phyloP scores from a whole-genome alignment of 805 yeast genomes.

The Yarrowia sp. region DNA sequence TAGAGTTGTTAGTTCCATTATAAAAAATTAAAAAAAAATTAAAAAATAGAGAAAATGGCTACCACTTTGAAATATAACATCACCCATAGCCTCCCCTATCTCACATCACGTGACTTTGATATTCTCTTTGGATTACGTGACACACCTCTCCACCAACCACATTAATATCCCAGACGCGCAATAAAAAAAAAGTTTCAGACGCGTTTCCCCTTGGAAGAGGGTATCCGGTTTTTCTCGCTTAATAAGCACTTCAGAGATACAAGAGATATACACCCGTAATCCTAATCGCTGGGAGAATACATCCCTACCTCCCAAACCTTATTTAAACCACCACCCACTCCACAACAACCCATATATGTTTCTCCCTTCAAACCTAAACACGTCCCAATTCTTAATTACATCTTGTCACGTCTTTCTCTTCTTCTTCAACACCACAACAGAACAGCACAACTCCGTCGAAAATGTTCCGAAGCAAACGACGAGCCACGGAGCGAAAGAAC shows the following conservation, averaged over 20 bases:
- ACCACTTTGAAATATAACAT: too few species aligned
- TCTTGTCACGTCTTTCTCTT: constrained; percentile 2
- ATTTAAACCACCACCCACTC: background rate
- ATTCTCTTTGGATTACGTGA: too few species aligned
- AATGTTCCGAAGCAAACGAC: constrained; percentile 48
- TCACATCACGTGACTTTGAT: too few species aligned
- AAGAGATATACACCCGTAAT: background rate
- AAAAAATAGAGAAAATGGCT: too few species aligned
- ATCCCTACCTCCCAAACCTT: background rate
- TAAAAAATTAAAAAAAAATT: too few species aligned
- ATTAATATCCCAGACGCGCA: background rate
- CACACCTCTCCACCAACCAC: too few species aligned
- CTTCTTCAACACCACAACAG: background rate
- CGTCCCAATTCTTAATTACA: background rate
- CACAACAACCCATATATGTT: background rate
- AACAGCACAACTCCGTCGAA: background rate
- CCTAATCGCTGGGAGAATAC: background rate
- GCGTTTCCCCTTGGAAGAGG: background rate
- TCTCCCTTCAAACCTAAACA: background rate
- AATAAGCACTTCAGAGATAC: background rate
- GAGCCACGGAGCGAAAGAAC: constrained; percentile 49
- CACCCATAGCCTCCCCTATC: too few species aligned
- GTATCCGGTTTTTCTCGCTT: background rate
- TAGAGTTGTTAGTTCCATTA: too few species aligned
- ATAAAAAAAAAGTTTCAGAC: background rate